Conservation (phyloP, 768 basidiomycete genomes). For the Termitomyces sp. region DNA sequence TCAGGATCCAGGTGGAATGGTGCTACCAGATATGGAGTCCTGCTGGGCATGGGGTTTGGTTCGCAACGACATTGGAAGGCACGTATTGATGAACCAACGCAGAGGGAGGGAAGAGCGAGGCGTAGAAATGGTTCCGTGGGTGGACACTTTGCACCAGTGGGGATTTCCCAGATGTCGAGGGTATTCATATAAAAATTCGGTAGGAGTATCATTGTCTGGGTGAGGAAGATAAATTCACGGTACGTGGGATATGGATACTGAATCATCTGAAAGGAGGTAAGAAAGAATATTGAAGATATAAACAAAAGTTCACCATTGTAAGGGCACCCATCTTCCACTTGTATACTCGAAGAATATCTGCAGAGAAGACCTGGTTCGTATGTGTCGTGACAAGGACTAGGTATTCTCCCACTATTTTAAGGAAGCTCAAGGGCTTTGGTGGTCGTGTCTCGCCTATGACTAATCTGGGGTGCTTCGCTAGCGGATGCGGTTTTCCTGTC, state of each 20-base stretch:
- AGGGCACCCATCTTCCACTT: conserved; percentile 14
- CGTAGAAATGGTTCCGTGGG: background rate
- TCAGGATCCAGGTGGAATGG: conserved; percentile 4
- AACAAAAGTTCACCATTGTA: conserved; percentile 5
- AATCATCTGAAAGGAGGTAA: background rate
- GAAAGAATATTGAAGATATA: background rate
- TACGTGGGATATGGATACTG: conserved; percentile 11
- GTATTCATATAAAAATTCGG: conserved; percentile 15
- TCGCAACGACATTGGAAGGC: conserved; percentile 9
- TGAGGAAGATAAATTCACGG: conserved; percentile 18
- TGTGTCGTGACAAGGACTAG: conserved; percentile 11
- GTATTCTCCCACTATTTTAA: conserved; percentile 16
- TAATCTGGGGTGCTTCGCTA: conserved; percentile 15
- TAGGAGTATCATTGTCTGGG: conserved; percentile 18
- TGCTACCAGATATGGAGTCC: background rate
- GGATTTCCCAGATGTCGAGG: conserved; percentile 21
- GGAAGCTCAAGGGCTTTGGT: conserved; percentile 3
- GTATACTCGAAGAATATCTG: conserved; percentile 10
- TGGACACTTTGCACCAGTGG: background rate
- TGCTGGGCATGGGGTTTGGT: conserved; percentile 7
- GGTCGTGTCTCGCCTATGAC: conserved; percentile 17
- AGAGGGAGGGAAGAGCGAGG: conserved; percentile 1
- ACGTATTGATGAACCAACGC: background rate
- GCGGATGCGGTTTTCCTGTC: conserved; percentile 10
- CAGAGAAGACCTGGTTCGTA: background rate